phyloP scores from a whole-genome alignment of 306 rosid species.

The Vigna nakashimae region DNA sequence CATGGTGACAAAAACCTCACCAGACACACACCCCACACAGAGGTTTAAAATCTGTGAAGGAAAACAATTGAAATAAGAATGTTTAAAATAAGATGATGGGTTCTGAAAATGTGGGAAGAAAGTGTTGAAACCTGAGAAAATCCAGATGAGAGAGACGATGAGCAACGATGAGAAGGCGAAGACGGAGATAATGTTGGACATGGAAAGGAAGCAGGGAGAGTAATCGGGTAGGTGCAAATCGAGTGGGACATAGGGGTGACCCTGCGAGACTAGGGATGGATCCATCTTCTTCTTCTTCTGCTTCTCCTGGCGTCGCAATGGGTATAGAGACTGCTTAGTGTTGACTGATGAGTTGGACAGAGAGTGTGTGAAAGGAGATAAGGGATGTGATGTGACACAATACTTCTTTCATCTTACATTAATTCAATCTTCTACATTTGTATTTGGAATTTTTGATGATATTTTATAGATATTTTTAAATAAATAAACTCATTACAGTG shows the following conservation, averaged over 20 bases:
- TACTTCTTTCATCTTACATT: no score
- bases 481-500: no score
- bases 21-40: not conserved
- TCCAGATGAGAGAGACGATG: constrained; percentile 57
- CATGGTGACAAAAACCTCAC: not conserved
- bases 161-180: constrained; percentile 54
- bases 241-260: constrained; percentile 74
- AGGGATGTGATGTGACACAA: no score
- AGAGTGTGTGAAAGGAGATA: no score
- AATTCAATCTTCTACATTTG: no score
- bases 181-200: constrained; percentile 57
- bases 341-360: no score
- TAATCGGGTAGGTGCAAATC: constrained; percentile 69
- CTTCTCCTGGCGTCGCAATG: no score
- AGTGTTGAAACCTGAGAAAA: constrained; percentile 61
- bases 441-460: no score
- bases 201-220: constrained; percentile 65
- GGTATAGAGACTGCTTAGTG: no score
- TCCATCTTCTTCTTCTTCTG: constrained; percentile 41
- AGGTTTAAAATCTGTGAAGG: not conserved
- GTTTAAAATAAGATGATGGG: no score
- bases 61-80: no score
- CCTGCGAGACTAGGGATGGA: constrained; percentile 42
- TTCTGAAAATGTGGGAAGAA: not conserved
- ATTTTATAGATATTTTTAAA: no score